A percentile compares a stretch with the other conserved stretches of the same genome.
Evolutionary conservation across 306 rosid genomes (phyloP).

Genomic region (Rubus idaeus): DNA sequence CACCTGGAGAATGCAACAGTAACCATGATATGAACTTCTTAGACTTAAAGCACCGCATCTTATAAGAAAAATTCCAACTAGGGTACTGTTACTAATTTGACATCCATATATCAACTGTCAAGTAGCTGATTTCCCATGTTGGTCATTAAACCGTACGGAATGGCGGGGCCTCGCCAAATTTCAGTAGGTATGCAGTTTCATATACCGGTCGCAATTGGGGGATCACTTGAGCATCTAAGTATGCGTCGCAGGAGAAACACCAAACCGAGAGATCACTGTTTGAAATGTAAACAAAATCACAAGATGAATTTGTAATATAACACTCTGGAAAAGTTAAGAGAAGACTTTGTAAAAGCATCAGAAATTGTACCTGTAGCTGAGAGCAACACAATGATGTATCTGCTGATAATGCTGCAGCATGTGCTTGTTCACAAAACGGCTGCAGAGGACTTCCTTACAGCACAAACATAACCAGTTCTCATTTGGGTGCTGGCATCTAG

Average conservation of each 20-base stretch:
- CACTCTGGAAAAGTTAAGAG: neutral
- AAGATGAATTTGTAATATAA: neutral
- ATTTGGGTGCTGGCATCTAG: slow-evolving; percentile 65
- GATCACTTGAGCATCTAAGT: slow-evolving; percentile 76
- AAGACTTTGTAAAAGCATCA: neutral
- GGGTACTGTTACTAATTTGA: neutral
- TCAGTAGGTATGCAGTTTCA: slow-evolving; percentile 58
- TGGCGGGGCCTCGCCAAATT: slow-evolving; percentile 66
- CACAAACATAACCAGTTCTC: slow-evolving; percentile 88
- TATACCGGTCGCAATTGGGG: slow-evolving; percentile 57
- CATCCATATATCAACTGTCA: neutral
- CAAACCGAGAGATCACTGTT: slow-evolving; percentile 78
- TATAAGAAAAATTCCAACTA: neutral
- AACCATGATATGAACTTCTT: neutral
- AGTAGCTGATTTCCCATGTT: neutral
- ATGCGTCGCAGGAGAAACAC: slow-evolving; percentile 88
- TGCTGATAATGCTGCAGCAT: slow-evolving; percentile 64
- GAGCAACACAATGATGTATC: slow-evolving; percentile 56
- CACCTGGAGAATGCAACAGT: neutral
- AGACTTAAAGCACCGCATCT: neutral
- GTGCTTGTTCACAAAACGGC: slow-evolving; percentile 88
- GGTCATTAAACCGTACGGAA: slow-evolving; percentile 22
- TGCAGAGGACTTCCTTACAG: slow-evolving; percentile 69
- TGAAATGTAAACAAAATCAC: slow-evolving; percentile 5
- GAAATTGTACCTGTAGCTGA: slow-evolving; percentile 63